Evolutionary conservation across 1,139 yeast genomes (phyloP).

Genomic region (Geotrichum siamense): DNA sequence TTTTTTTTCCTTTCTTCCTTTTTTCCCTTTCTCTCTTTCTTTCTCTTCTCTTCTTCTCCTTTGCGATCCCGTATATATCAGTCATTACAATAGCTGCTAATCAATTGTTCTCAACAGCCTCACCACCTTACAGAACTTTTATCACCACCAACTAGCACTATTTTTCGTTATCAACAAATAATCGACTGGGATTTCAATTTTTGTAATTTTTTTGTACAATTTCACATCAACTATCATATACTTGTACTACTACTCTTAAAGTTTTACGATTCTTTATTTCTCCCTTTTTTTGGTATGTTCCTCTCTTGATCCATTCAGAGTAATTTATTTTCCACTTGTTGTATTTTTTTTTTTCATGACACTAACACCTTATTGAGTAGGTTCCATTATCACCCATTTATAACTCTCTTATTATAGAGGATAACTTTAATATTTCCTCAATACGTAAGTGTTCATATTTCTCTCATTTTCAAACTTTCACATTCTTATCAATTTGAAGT

Average conservation of each 20-base stretch:
- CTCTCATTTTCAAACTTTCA: not conserved
- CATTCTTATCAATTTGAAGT: not conserved
- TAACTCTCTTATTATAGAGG: conserved; percentile 1
- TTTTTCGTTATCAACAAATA: not conserved
- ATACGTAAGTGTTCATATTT: conserved; percentile 1
- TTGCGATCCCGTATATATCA: not conserved
- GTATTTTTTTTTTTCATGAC: not conserved
- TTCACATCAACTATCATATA: not conserved
- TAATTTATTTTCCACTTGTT: not conserved
- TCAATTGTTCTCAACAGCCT: not conserved
- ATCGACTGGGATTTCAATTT: not conserved
- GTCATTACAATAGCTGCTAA: not conserved
- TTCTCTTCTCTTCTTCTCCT: conserved; percentile 2
- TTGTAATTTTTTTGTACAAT: not conserved
- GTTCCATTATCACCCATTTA: conserved; percentile 2
- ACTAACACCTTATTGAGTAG: not conserved
- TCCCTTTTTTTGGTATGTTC: not conserved
- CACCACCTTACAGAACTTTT: not conserved
- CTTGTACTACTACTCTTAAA: not conserved
- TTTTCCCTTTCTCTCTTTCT: conserved; percentile 6
- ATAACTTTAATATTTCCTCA: conserved; percentile 2
- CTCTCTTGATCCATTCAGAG: not conserved
- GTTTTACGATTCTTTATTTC: not conserved
- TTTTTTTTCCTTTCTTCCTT: conserved; percentile 2
- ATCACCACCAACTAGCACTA: not conserved